Conservation (phyloP, 352 stramenopile species). For the Blastocystis sp. region DNA sequence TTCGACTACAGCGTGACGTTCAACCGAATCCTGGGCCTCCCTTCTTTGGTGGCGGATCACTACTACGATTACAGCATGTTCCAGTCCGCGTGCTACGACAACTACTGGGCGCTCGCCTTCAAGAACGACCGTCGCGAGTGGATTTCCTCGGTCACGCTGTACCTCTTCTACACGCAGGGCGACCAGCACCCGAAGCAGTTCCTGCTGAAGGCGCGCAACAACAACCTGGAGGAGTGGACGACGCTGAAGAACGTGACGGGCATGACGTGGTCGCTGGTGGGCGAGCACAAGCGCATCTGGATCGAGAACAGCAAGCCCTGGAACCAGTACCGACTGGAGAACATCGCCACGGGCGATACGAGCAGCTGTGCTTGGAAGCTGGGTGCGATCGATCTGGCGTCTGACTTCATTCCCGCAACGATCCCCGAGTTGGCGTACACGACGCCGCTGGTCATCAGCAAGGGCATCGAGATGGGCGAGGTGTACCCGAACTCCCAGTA, state of each 20-base stretch:
- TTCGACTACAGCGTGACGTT: slow-evolving; percentile 10
- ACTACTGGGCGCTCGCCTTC: not conserved
- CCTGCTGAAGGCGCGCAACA: slow-evolving; percentile 7
- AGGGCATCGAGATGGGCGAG: not conserved
- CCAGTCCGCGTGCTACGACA: not conserved
- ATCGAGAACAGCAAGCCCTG: not conserved
- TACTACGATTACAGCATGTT: not conserved
- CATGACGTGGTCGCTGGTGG: not conserved
- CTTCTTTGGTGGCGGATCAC: not conserved
- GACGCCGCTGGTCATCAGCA: not conserved
- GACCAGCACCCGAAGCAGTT: not conserved
- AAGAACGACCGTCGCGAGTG: slow-evolving; percentile 14
- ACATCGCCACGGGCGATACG: not conserved
- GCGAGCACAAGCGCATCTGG: not conserved
- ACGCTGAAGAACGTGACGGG: not conserved
- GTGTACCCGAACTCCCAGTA: not conserved
- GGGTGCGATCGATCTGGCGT: not conserved
- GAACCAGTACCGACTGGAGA: not conserved
- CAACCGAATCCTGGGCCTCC: not conserved
- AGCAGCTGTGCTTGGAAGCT: not conserved
- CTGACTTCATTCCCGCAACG: not conserved
- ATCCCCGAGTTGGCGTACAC: not conserved
- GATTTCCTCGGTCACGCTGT: slow-evolving; percentile 10
- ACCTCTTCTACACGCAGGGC: not conserved
- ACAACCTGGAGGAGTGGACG: not conserved